Evolutionary conservation across 169 alveolate species (phyloP), one percentile per base, ranked within the genome.

Genomic region (Plasmodium vivax): DNA sequence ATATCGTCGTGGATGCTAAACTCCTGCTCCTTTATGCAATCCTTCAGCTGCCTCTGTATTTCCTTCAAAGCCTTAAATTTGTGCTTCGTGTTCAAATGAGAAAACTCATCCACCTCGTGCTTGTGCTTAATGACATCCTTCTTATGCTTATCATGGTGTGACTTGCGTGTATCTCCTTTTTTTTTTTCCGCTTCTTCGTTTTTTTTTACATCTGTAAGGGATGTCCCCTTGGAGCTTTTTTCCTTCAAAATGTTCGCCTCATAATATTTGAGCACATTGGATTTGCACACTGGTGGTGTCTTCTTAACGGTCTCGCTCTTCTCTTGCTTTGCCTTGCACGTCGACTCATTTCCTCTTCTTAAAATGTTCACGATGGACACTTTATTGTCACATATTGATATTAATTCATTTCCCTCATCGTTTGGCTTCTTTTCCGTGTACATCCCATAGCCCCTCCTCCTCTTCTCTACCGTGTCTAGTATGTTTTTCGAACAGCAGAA

Each of bases 401-500:
- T 32, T 62, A 88, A 14, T 80, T 77, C 94, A 79, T 77, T 88
- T 68, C 41, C 79, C 23, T 80, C 90, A 85, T 73, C 85, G 14
- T 73, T 85, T 85, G 56, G 9, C 36, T 74, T 38, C 43, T 80
- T 68, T 23, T 27, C 43, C 8, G 71, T 19, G 47, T 51, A 27
- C 3, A 27, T 75, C 32, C 23, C n/a, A 47, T 73, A 34, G 23
- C 7, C 34, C 23, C 27, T 84, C 54, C 83, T 84, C 30, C 45
- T 80, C 34, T 27, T 88, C n/a, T 58, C 73, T 45, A 43, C 83
- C 47, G 84, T 8, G 34, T 88, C 74, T 80, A 80, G 19, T 88
- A 80, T 88, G 36, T 79, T 88, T 80, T 71, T 88, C 5, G 88
- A 80, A n/a, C 94, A 88, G 9, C 94, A 88, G n/a, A 71, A n/a